phyloP scores from a whole-genome alignment of 179 eudicot species.

The Beta macrorhiza region DNA sequence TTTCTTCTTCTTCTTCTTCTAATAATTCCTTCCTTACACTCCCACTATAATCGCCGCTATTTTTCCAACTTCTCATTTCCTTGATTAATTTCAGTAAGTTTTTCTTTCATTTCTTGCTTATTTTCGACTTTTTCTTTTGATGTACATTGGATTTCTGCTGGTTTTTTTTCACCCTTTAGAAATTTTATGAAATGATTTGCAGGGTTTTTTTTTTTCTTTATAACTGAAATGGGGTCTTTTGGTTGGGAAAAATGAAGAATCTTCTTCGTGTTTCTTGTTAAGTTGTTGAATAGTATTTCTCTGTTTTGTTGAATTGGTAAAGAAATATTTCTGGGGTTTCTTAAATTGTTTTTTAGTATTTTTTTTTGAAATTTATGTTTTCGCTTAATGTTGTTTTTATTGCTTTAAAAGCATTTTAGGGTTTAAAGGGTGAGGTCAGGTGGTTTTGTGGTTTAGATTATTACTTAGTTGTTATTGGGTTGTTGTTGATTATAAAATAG shows the following conservation, averaged over 20 bases:
- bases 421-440: background rate
- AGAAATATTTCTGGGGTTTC: background rate
- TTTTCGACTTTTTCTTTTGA: background rate
- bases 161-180: no score
- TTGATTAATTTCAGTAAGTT: background rate
- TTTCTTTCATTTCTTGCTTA: background rate
- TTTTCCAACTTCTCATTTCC: background rate
- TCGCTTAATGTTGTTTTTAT: background rate
- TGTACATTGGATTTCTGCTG: background rate
- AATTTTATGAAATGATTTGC: background rate
- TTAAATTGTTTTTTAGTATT: background rate
- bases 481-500: background rate
- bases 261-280: background rate
- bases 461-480: no score
- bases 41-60: slow-evolving; percentile 5
- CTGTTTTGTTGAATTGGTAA: slow-evolving; percentile 3
- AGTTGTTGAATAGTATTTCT: background rate
- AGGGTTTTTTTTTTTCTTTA: background rate
- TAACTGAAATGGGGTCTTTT: background rate
- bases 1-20: background rate
- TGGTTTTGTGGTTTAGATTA: background rate
- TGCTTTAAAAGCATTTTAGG: background rate
- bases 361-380: no score
- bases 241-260: background rate
- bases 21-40: background rate